Evolutionary conservation across 2,329 filamentous ascomycete species (phyloP), one percentile per base, ranked within the genome.

Genomic region (Monilinia laxa): DNA sequence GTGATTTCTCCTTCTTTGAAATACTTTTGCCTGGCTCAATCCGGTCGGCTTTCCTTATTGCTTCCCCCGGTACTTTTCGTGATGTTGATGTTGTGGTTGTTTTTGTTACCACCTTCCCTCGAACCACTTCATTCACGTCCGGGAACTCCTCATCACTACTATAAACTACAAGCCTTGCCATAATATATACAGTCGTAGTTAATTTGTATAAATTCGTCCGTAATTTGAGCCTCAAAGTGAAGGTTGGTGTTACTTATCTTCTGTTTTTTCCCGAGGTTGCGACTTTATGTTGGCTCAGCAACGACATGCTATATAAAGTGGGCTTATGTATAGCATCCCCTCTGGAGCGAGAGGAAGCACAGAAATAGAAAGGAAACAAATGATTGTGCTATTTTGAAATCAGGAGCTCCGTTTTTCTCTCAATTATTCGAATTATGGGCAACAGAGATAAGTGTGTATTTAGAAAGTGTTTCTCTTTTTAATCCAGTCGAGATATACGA

Each of bases 141-240:
- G 72, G 72, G 10, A 73, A 68, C 3, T 73, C 71, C 60, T 69
- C 71, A n/a, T 71, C 71, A 45, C 65, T 72, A n/a, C 23, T 67
- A 60, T 71, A 70, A 31, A 70, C 68, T 35, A 67, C 67, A 65
- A 67, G 25, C 38, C 69, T 68, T 11, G 70, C 70, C 71, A 73
- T 73, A 54, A 52, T 47, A 31, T 7, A 38, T 35, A 55, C 16
- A 40, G 49, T 54, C 12, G 23, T 47, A n/a, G 6, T 54, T 3
- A 28, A 54, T n/a, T 45, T 53, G 20, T 20, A 42, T 42, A 16
- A 42, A 16, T 2, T 42, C 12, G 11, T 4, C 49, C 45, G n/a
- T 20, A 16, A 23, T 51, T 23, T 57, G 31, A 25, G 31, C 14
- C 4, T 51, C 10, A 62, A 62, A n/a, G 25, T 9, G n/a, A 25